Conservation (phyloP, 208 protist genomes). For the Trichomonas vaginalis region DNA sequence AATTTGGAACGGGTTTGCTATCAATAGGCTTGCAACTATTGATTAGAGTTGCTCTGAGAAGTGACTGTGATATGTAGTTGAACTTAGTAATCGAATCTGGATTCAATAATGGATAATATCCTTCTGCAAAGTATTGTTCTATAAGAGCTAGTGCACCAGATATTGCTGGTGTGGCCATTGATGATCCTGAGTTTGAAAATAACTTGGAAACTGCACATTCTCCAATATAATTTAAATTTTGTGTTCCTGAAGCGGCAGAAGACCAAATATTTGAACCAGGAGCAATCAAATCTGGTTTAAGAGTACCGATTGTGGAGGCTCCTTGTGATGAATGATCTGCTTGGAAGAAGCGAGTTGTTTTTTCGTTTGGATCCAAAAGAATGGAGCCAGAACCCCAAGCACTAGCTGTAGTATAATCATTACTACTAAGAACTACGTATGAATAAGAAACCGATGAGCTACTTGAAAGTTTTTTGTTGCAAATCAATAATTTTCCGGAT, state of each 20-base stretch:
- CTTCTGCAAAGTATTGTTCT: background rate
- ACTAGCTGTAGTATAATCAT: background rate
- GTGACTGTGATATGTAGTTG: background rate
- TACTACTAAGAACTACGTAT: background rate
- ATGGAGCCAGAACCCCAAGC: background rate
- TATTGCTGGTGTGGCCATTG: background rate
- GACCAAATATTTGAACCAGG: slow-evolving; percentile 14
- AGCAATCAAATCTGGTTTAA: slow-evolving; percentile 29
- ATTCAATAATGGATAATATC: background rate
- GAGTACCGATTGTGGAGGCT: background rate
- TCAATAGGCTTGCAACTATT: background rate
- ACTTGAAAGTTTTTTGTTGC: background rate
- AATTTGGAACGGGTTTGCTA: background rate
- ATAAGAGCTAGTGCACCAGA: background rate
- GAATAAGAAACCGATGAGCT: background rate
- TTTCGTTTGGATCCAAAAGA: background rate
- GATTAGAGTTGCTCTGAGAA: background rate
- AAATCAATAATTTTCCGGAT: background rate
- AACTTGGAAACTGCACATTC: background rate
- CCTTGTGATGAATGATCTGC: slow-evolving; percentile 16
- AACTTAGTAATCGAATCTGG: background rate
- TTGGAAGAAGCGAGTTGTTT: background rate
- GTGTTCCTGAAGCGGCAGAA: background rate
- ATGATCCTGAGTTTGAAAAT: background rate
- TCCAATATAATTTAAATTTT: background rate